Conservation (phyloP, 1,284 basidiomycete species). For the Apiotrichum veenhuisii region DNA sequence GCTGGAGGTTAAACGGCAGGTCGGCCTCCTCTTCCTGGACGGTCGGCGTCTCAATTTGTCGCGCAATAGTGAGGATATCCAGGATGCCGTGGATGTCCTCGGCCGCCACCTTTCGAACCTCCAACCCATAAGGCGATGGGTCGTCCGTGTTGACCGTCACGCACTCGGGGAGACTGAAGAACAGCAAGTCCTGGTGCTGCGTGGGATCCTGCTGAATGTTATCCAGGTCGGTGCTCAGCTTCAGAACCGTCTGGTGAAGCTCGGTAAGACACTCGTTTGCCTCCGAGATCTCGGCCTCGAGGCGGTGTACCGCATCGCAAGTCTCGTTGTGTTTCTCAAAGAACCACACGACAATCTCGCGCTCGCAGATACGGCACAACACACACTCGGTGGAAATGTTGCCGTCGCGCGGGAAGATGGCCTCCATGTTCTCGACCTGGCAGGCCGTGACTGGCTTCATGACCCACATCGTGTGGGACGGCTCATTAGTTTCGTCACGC, state of each 20-base stretch:
- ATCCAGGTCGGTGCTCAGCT: constrained; percentile 62
- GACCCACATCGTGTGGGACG: constrained; percentile 99
- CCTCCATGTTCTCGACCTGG: constrained; percentile 38
- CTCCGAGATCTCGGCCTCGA: constrained; percentile 91
- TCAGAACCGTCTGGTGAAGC: constrained; percentile 73
- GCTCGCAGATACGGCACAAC: constrained; percentile 96
- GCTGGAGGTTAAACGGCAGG: constrained; percentile 87
- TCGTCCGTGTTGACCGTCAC: constrained; percentile 21
- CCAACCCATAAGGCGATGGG: constrained; percentile 57
- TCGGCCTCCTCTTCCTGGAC: constrained; percentile 85
- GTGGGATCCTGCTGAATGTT: constrained; percentile 50
- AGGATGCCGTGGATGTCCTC: constrained; percentile 74
- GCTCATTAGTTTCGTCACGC: constrained; percentile 79
- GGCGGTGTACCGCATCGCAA: constrained; percentile 90
- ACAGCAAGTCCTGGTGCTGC: constrained; percentile 84
- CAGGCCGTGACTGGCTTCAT: constrained; percentile 71
- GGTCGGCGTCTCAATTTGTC: constrained; percentile 81
- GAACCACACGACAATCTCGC: constrained; percentile 96
- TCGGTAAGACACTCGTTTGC: constrained; percentile 91
- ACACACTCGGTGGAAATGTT: constrained; percentile 81
- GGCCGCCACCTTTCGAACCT: constrained; percentile 75
- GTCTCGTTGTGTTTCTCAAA: constrained; percentile 99
- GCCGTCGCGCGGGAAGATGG: constrained; percentile 64
- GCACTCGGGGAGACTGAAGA: constrained; percentile 53
- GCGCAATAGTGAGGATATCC: constrained; percentile 73